phyloP scores from a whole-genome alignment of 495 filamentous ascomycete genomes.

The Thermothielavioides terrestris region DNA sequence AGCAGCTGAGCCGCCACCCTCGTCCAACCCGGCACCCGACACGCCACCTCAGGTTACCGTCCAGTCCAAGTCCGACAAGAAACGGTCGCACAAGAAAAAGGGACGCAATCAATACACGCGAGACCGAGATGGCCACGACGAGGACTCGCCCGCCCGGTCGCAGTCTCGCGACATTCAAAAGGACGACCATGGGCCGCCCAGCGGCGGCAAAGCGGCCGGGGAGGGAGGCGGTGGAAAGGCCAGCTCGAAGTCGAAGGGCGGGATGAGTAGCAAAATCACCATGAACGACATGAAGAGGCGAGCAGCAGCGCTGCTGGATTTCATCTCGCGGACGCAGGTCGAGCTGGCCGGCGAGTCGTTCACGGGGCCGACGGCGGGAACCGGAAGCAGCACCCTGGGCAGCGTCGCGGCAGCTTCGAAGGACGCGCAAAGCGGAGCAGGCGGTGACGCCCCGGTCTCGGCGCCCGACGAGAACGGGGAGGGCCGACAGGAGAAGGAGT shows the following conservation, averaged over 20 bases:
- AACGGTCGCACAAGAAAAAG: constrained; percentile 54
- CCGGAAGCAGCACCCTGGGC: constrained; percentile 1
- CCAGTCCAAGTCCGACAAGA: constrained; percentile 25
- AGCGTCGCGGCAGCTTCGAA: neutral
- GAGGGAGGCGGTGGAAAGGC: constrained; percentile 22
- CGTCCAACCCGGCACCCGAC: constrained; percentile 40
- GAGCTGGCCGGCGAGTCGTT: constrained; percentile 61
- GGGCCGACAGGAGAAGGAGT: constrained; percentile 37
- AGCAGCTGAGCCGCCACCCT: constrained; percentile 15
- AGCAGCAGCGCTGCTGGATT: constrained; percentile 76
- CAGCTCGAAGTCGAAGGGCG: constrained; percentile 29
- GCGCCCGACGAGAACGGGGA: neutral
- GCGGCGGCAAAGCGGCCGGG: constrained; percentile 9
- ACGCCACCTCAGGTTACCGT: constrained; percentile 40
- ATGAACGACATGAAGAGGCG: constrained; percentile 89
- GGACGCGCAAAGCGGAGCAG: constrained; percentile 1
- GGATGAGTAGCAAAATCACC: constrained; percentile 57
- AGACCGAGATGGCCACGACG: constrained; percentile 58
- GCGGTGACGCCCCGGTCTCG: neutral
- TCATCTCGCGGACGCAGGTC: constrained; percentile 81
- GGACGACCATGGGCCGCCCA: constrained; percentile 23
- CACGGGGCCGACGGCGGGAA: constrained; percentile 7
- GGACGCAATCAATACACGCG: constrained; percentile 84
- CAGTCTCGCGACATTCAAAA: constrained; percentile 54
- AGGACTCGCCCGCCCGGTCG: constrained; percentile 57